Evolutionary conservation across 805 yeast genomes (phyloP), one percentile per base, ranked within the genome.

Genomic region (Ogataea salicorniae): DNA sequence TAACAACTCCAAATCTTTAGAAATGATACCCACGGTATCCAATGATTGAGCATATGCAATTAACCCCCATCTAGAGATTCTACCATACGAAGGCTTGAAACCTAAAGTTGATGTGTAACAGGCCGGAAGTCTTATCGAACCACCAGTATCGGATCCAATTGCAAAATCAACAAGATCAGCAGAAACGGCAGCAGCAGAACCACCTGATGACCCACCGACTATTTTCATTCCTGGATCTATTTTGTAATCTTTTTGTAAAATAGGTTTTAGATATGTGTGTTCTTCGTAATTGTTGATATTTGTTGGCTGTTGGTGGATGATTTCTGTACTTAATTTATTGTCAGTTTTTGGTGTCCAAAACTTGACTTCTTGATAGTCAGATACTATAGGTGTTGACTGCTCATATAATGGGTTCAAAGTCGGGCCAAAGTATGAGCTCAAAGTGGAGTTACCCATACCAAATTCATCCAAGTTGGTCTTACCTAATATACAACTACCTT

Each of bases 141-240:
- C 99, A 5, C 99, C 99, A 0, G 99, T 94, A 59, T 94, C 99
- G 1, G 98, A 87, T 0, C 99, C 99, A 35, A 94, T 66, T 1
- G 95, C 78, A 57, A 87, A 81, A 60, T 84, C 88, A 34, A 81
- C 84, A 52, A 81, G 60, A 1, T 70, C 83, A 0, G 84, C 77
- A 1, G 92, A 84, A 1, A 92, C 96, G 0, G 95, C 87, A 1
- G 96, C 96, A 0, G 98, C 98, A 36, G 94, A 79, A 0, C 99
- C 99, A 17, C 98, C 97, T 6, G 96, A 88, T 0, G 97, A 90
- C 0, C 99, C 99, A 13, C 99, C 99, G 2, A 85, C 73, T 1
- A 79, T 67, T 37, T 76, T 65, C 42, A 64, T 63, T 4, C 54
- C 54, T 2, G 57, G 48, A 13, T 55, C 51, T 7, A 58, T 46